Percentiles rank a stretch among this genome's conserved stretches.
phyloP scores from a whole-genome alignment of 2,329 filamentous ascomycete genomes.

The Orbilia oligospora region DNA sequence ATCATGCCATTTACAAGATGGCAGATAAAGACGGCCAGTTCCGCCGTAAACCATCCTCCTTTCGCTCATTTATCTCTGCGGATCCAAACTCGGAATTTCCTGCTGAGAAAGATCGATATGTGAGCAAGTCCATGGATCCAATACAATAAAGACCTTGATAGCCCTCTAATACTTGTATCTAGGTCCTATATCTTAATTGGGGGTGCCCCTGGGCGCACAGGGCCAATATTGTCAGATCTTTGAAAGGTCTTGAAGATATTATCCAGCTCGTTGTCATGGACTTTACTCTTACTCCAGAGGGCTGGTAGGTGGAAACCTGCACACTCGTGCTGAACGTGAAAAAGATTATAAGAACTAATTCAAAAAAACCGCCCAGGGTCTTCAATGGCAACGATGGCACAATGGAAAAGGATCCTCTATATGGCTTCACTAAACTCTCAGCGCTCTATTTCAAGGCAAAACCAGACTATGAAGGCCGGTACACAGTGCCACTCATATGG shows the following conservation, averaged over 20 bases:
- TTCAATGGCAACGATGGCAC: constrained; percentile 53
- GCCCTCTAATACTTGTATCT: background rate
- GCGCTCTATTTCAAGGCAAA: constrained; percentile 84
- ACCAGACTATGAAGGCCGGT: constrained; percentile 80
- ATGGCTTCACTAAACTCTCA: constrained; percentile 81
- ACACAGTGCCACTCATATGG: constrained; percentile 89
- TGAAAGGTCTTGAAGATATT: constrained; percentile 51
- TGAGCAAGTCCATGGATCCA: background rate
- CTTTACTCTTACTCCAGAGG: constrained; percentile 52
- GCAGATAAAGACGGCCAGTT: constrained; percentile 57
- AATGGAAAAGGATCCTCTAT: constrained; percentile 73
- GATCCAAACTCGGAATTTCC: constrained; percentile 49
- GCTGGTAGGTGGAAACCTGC: constrained; percentile 24
- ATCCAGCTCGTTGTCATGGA: constrained; percentile 51
- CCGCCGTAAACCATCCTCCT: constrained; percentile 36
- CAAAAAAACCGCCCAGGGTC: constrained; percentile 8
- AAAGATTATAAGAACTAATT: background rate
- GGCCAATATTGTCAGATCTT: constrained; percentile 46
- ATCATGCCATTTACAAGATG: constrained; percentile 49
- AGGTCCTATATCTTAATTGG: constrained; percentile 56
- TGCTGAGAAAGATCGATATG: constrained; percentile 54
- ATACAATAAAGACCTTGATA: background rate
- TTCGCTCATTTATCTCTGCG: constrained; percentile 44
- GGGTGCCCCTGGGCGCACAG: constrained; percentile 57
- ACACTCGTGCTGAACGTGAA: background rate